Evolutionary conservation across 768 basidiomycete species (phyloP).

Genomic region (Lactarius sp.): DNA sequence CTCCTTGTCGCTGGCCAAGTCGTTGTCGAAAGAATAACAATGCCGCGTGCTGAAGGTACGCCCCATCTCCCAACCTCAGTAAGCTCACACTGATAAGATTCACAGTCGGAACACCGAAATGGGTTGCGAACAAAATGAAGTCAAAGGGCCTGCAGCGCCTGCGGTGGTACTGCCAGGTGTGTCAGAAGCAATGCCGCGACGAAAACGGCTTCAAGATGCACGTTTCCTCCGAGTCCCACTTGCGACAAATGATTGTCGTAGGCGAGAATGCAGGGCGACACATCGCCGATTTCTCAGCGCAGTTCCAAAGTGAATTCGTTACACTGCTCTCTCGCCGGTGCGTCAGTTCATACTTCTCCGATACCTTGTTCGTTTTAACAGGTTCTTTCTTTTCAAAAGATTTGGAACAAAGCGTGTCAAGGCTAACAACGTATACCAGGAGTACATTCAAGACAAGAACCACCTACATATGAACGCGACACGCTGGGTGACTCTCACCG

Average conservation of each 20-base stretch:
- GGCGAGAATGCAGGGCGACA: conserved; percentile 91
- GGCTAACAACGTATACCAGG: conserved; percentile 95
- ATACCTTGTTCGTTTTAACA: conserved; percentile 8
- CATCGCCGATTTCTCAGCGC: conserved; percentile 81
- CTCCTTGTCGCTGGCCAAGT: no score
- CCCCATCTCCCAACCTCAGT: no score
- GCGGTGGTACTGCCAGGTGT: conserved; percentile 98
- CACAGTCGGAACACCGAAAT: conserved; percentile 82
- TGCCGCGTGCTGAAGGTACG: conserved; percentile 26
- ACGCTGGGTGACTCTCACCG: conserved; percentile 96
- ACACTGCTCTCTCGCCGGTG: conserved; percentile 78
- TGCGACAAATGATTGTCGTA: conserved; percentile 95
- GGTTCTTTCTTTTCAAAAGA: conserved; percentile 34
- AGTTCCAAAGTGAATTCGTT: conserved; percentile 94
- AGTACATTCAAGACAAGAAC: conserved; percentile 89
- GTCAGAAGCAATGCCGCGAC: conserved; percentile 97
- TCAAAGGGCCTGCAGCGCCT: conserved; percentile 93
- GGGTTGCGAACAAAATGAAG: conserved; percentile 94
- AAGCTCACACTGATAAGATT: neutral
- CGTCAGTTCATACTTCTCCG: conserved; percentile 27
- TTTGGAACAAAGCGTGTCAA: conserved; percentile 93
- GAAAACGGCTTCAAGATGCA: conserved; percentile 99
- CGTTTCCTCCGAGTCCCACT: conserved; percentile 78
- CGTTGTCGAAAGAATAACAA: neutral
- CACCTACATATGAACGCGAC: conserved; percentile 99